Evolutionary conservation across 805 yeast species (phyloP), one percentile per base, ranked within the genome.

Genomic region (Saccharomycopsis babjevae): DNA sequence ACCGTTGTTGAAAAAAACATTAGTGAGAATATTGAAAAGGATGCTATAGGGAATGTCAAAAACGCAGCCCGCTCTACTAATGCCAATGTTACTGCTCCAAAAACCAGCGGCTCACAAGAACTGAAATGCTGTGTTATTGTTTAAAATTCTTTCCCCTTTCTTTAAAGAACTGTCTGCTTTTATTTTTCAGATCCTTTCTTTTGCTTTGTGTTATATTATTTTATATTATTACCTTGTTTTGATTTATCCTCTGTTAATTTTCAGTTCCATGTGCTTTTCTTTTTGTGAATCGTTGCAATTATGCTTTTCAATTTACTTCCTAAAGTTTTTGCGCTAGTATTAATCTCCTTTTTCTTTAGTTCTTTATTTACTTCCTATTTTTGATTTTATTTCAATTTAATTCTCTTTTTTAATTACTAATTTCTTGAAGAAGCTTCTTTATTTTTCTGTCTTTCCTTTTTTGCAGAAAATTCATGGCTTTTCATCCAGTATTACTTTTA

Each of bases 81-180:
- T 40, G 57, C 46, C 11, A 28, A 46, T 34, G 43, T 50, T 40
- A 52, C 54, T 1, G 30, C 28, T 20, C 52, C 30, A 11, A 25
- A 6, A 11, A 13, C 52, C 5, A 20, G 10, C 16, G n/a, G 7
- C 32, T 22, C 52, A 10, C 10, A 46, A 22, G 25, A 46, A 8
- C 52, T 46, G 52, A 46, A 46, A 46, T 58, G 61, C 34, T 58
- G 61, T 54, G 43, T 58, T 46, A 58, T 58, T 28, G 38, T 25
- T 3, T 22, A 32, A 38, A 5, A 22, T 15, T 16, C 22, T 50
- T 15, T 50, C 34, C 6, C 6, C 20, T 22, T 42, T 22, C 10
- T 20, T 18, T 42, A 42, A 42, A 42, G 50, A 18, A 18, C 2
- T 42, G 7, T 22, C 50, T 8, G 8, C 20, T 42, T 42, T 42